Base-by-base conservation (phyloP, 495 filamentous ascomycete genomes). In the Tetracladium setigerum region DNA sequence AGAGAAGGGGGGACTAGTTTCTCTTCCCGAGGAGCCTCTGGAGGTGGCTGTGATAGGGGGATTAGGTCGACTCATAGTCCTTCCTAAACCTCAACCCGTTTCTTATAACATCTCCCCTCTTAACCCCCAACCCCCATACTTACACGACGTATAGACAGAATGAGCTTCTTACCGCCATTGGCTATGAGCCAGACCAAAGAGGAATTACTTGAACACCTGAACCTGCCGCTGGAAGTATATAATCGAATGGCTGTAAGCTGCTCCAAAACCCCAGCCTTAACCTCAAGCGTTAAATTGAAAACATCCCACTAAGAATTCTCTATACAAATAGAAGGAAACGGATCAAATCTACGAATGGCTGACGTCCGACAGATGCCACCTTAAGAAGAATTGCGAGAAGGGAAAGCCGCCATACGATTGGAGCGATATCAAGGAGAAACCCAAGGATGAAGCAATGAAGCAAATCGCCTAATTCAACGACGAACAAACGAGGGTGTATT, bases 101-200 rank as follows among this genome's bases (percentile, higher is more conserved):
- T 7, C 22, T 27, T 27, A 7, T 27, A 27, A 27, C 3, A 27
- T 27, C 22, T 27, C 22, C 22, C 22, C 7, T 7, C 7, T 27
- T 3, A 3, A 3, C 22, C 22, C 22, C 7, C 3, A 3, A 3
- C 22, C 3, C 7, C 22, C 7, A 27, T 27, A 27, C 22, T 27
- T 27, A 27, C 22, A 27, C 22, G 22, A 27, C 7, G 22, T 27
- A 27, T 27, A 27, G 22, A 27, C 22, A 27, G 22, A n/a, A n/a
- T n/a, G n/a, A 9, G 3, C n/a, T 44, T 4, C 43, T 52, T 1
- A 18, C 52, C 1, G 13, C 32, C 12, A 24, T 31, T 46, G 8
- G 14, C 43, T 17, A 46, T 46, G 43, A 46, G 43, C 31, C 32
- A 43, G 17, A 46, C 43, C 9, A 46, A 46, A 24, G 43, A 46